Conservation (phyloP, 495 filamentous ascomycete genomes). For the Penicillium samsonianum region DNA sequence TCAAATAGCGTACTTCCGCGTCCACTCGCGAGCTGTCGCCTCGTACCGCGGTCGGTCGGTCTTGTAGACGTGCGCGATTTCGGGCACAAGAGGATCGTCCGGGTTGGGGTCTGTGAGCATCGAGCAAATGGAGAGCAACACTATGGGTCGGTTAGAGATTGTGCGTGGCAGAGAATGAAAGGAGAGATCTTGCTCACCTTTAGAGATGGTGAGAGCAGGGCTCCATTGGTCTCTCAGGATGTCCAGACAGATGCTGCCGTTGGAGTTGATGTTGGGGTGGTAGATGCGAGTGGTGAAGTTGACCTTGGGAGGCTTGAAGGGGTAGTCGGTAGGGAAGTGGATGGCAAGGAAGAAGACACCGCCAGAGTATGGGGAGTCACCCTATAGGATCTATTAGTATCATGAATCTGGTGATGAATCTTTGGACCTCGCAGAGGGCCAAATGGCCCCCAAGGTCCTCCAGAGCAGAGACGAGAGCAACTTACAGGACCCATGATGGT, state of each 20-base stretch:
- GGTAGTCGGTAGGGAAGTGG: conserved; percentile 99
- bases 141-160: conserved; percentile 48
- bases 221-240: conserved; percentile 99
- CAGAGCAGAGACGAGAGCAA: conserved; percentile 27
- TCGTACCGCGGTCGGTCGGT: conserved; percentile 94
- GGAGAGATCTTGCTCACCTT: conserved; percentile 63
- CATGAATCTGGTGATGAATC: background rate
- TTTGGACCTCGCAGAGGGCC: background rate
- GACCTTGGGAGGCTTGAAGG: conserved; percentile 99
- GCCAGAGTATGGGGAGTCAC: conserved; percentile 93
- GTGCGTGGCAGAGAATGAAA: background rate
- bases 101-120: conserved; percentile 99
- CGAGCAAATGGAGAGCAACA: conserved; percentile 97
- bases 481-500: conserved; percentile 99
- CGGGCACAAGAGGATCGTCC: conserved; percentile 95
- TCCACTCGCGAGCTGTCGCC: conserved; percentile 97
- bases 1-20: conserved; percentile 92
- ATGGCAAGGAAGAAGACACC: conserved; percentile 98
- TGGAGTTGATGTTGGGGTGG: conserved; percentile 99
- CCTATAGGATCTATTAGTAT: conserved; percentile 47
- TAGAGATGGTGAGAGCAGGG: conserved; percentile 96
- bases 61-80: conserved; percentile 99
- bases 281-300: conserved; percentile 99
- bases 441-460: conserved; percentile 8
- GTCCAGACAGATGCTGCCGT: conserved; percentile 98